Evolutionary conservation across 2,329 filamentous ascomycete species (phyloP).

Genomic region (Diaporthe nobilis): DNA sequence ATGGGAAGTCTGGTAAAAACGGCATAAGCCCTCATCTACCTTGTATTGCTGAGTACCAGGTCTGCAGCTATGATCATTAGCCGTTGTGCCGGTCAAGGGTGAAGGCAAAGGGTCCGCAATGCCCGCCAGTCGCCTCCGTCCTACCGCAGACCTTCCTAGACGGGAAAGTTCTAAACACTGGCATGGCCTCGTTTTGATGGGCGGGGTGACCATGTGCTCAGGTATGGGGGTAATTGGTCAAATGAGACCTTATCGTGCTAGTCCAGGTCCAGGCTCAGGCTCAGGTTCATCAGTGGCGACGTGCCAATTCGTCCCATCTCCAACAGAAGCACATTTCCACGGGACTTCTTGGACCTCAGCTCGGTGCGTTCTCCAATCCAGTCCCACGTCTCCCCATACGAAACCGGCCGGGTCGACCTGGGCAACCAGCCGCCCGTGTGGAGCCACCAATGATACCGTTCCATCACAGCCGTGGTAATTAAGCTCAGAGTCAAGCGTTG

Average conservation of each 20-base stretch:
- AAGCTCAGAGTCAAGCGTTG: conserved; percentile 27
- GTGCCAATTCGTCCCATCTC: neutral
- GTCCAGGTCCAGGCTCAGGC: neutral
- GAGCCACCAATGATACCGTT: conserved; percentile 20
- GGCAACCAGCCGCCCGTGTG: neutral
- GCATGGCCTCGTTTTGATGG: neutral
- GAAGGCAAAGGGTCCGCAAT: neutral
- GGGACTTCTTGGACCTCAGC: neutral
- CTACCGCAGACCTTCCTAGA: conserved; percentile 14
- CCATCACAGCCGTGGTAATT: conserved; percentile 5
- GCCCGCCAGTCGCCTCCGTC: neutral
- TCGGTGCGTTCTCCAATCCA: conserved; percentile 13
- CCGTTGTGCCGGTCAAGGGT: conserved; percentile 2
- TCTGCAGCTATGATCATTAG: neutral
- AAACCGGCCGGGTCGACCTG: conserved; percentile 17
- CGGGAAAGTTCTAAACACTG: neutral
- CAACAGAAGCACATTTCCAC: neutral
- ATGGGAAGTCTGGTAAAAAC: neutral
- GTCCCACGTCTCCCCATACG: neutral
- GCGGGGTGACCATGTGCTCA: neutral
- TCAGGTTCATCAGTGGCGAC: neutral
- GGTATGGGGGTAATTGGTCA: neutral
- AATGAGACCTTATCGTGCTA: neutral
- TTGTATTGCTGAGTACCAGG: neutral
- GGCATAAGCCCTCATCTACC: neutral